These are phyloP conservation scores for Boechera stricta DNA, from an alignment of 345 rosid species.

Conservation along the genomic window DNA sequence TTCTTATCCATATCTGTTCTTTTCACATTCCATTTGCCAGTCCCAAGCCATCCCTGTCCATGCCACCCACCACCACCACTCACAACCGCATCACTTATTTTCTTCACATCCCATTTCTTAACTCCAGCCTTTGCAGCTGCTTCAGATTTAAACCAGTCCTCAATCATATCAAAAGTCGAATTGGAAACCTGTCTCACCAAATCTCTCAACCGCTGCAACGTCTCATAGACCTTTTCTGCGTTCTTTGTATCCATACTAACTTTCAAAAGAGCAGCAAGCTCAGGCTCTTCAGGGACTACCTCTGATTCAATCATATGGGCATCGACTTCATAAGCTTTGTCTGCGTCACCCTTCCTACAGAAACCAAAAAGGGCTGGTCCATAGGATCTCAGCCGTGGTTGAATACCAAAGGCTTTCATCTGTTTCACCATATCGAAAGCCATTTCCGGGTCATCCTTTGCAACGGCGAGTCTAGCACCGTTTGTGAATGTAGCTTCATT, in stretches of 20 bases:
- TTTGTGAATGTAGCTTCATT: slow-evolving; percentile 93
- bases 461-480: slow-evolving; percentile 77
- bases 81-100: slow-evolving; percentile 62
- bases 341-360: slow-evolving; percentile 64
- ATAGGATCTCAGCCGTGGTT: slow-evolving; percentile 83
- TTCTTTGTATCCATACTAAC: slow-evolving; percentile 60
- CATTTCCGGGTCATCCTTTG: slow-evolving; percentile 81
- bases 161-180: slow-evolving; percentile 57
- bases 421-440: slow-evolving; percentile 87
- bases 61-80: slow-evolving; percentile 99
- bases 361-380: slow-evolving; percentile 88
- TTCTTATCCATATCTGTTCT: slow-evolving; percentile 71
- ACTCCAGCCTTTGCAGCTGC: slow-evolving; percentile 62
- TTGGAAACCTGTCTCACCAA: slow-evolving; percentile 73
- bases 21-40: slow-evolving; percentile 72
- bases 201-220: slow-evolving; percentile 74
- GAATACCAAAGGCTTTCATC: slow-evolving; percentile 71
- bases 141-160: slow-evolving; percentile 78
- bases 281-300: slow-evolving; percentile 81
- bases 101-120: slow-evolving; percentile 62
- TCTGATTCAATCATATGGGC: slow-evolving; percentile 77
- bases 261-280: slow-evolving; percentile 78
- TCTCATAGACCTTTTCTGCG: slow-evolving; percentile 72
- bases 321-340: slow-evolving; percentile 83
- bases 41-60: slow-evolving; percentile 94